Conservation (phyloP, 352 stramenopile genomes). For the Globisporangium lucens region DNA sequence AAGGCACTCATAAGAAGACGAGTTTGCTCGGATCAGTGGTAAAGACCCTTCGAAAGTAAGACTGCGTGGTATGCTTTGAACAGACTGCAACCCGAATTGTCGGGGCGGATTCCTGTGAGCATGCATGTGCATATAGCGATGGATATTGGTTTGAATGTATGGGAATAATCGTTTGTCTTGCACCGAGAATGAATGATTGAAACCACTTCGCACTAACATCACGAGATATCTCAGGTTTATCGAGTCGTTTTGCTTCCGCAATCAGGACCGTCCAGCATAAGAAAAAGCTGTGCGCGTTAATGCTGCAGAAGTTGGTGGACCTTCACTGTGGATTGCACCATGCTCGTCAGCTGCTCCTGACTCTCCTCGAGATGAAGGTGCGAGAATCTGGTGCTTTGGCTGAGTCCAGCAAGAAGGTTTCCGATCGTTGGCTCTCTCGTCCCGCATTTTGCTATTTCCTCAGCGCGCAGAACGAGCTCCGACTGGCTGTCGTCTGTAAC, state of each 20-base stretch:
- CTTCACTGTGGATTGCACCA: constrained; percentile 15
- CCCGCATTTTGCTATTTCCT: constrained; percentile 27
- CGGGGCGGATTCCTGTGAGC: not conserved
- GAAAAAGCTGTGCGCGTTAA: not conserved
- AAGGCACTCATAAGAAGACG: constrained; percentile 38
- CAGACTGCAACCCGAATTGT: not conserved
- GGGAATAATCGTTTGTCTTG: not conserved
- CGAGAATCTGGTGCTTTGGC: not conserved
- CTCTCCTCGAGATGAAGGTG: constrained; percentile 1
- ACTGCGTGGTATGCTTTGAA: not conserved
- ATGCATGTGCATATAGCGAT: not conserved
- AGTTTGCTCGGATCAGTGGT: constrained; percentile 45
- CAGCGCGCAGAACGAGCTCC: constrained; percentile 7
- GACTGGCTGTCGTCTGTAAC: not conserved
- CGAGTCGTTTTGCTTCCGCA: not conserved
- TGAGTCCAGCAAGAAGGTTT: constrained; percentile 28
- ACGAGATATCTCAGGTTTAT: not conserved
- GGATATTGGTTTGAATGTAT: not conserved
- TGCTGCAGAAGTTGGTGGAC: constrained; percentile 5
- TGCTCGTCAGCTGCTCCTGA: not conserved
- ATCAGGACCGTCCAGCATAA: not conserved
- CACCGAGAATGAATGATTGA: not conserved
- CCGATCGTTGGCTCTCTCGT: constrained; percentile 30
- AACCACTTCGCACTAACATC: not conserved
- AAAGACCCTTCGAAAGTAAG: constrained; percentile 59